Percentiles rank a stretch among this genome's conserved stretches.
Evolutionary conservation across 352 stramenopile species (phyloP).

Genomic region (Plasmopara viticola): DNA sequence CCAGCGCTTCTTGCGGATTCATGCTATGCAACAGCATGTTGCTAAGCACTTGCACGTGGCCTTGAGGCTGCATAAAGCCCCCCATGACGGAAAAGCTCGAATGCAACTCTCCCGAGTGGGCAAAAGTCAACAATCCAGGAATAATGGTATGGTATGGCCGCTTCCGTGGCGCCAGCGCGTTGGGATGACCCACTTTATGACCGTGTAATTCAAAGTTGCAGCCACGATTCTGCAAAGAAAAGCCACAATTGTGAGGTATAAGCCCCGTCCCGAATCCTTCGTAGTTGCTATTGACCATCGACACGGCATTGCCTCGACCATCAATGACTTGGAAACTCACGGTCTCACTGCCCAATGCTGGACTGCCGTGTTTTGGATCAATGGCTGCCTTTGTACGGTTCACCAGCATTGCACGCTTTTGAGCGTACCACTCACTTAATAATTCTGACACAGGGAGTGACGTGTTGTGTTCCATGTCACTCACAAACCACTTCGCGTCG

Average conservation of each 20-base stretch:
- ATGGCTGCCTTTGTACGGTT: too few relatives aligned
- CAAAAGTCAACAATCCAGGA: conserved; percentile 88
- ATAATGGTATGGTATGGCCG: conserved; percentile 99
- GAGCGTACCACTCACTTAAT: too few relatives aligned
- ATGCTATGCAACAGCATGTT: conserved; percentile 81
- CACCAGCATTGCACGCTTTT: too few relatives aligned
- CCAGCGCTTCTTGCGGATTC: conserved; percentile 88
- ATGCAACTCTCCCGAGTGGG: conserved; percentile 83
- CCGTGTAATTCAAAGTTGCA: conserved; percentile 7
- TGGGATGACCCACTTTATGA: conserved; percentile 84
- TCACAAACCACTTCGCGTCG: too few relatives aligned
- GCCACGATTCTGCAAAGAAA: too few relatives aligned
- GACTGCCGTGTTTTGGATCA: too few relatives aligned
- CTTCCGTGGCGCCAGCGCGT: conserved; percentile 88
- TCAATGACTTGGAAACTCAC: conserved; percentile 97
- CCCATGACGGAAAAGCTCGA: conserved; percentile 89
- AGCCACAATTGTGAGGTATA: conserved; percentile 50
- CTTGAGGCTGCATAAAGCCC: conserved; percentile 96
- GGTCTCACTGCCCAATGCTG: conserved; percentile 45
- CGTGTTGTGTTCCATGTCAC: too few relatives aligned
- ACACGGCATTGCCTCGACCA: conserved; percentile 91
- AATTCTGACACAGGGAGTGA: too few relatives aligned
- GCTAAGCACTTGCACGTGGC: conserved; percentile 92
- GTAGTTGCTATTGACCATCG: conserved; percentile 98
- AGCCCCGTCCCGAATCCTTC: conserved; percentile 95